phyloP scores from a whole-genome alignment of 768 basidiomycete species.

The Pilatotrama ljubarskyi region DNA sequence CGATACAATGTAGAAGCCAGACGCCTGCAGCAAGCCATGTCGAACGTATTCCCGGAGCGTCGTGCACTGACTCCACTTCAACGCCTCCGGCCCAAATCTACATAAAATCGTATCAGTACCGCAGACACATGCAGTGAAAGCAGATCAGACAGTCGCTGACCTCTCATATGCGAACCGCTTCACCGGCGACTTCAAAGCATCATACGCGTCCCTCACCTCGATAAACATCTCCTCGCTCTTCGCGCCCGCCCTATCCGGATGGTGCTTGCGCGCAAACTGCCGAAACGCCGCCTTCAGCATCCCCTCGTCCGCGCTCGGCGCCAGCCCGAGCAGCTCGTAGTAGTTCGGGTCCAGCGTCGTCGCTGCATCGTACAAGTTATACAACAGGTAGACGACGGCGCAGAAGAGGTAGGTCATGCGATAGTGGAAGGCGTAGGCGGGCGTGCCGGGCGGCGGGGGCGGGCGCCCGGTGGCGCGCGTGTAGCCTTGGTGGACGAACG shows the following conservation, averaged over 20 bases:
- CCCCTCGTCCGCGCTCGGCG: conserved; percentile 61
- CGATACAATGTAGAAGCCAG: conserved; percentile 68
- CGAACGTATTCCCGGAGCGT: conserved; percentile 70
- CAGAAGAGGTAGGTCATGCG: conserved; percentile 63
- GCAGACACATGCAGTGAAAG: neutral
- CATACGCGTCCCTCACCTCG: conserved; percentile 68
- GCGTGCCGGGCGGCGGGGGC: conserved; percentile 44
- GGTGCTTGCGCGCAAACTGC: conserved; percentile 68
- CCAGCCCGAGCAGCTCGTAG: conserved; percentile 71
- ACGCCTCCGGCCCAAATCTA: conserved; percentile 77
- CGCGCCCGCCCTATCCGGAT: conserved; percentile 73
- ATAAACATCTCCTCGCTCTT: conserved; percentile 69
- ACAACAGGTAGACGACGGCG: conserved; percentile 64
- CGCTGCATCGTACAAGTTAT: conserved; percentile 61
- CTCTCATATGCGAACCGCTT: conserved; percentile 86
- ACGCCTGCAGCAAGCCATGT: conserved; percentile 60
- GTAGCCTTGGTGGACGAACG: conserved; percentile 42
- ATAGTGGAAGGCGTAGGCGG: conserved; percentile 56
- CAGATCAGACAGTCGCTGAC: conserved; percentile 38
- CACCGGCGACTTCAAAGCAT: conserved; percentile 74
- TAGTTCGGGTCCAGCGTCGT: conserved; percentile 67
- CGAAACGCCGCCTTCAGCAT: conserved; percentile 74
- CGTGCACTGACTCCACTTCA: conserved; percentile 66
- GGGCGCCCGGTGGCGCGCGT: conserved; percentile 34
- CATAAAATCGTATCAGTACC: neutral